Base-by-base conservation (phyloP, 2,329 filamentous ascomycete genomes). In the Coniochaeta prunicola region DNA sequence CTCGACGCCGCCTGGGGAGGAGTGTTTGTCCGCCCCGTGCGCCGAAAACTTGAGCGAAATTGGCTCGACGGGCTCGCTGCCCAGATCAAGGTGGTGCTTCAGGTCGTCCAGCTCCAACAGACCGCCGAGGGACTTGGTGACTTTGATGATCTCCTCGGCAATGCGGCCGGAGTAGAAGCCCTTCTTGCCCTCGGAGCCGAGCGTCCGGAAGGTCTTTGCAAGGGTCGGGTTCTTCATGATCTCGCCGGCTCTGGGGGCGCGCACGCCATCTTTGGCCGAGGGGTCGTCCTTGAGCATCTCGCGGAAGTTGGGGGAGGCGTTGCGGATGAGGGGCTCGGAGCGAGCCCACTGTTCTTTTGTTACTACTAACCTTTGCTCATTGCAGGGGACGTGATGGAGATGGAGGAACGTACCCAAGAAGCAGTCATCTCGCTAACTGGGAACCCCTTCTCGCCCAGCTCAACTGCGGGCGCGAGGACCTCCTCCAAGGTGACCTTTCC, bases 81-180 rank as follows among this genome's bases (percentile, higher is more conserved):
- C 79, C 0, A 65, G 66, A 19, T 78, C 74, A 10, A 89, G 79
- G 70, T 97, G 93, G 64, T 91, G 80, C 66, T 86, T 81, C 15
- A 99, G 75, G 69, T 99, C 94, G 2, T 90, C 89, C 1, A 94
- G 76, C 12, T 88, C 87, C 34, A 97, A 77, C 64, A 87, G 85
- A 0, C 92, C 92, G 26, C 93, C 93, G 0, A 88, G 82, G 59
- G 88, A 85, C 62, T 84, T 80, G 0, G 93, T 84, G 0, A 92
- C 91, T 67, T 90, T 88, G 57, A 96, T 82, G 17, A 97, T 78
- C 63, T 87, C 88, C 68, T 94, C 83, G 3, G 91, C 94, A 57
- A 97, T 85, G 38, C 86, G 80, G 0, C 94, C 94, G 26, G 86
- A 82, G 71, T 99, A 99, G 77, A 97, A 99, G 0, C 93, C 94